Evolutionary conservation across 1,139 yeast species (phyloP), one percentile per base, ranked within the genome.

Genomic region (Blastobotrys illinoisensis): DNA sequence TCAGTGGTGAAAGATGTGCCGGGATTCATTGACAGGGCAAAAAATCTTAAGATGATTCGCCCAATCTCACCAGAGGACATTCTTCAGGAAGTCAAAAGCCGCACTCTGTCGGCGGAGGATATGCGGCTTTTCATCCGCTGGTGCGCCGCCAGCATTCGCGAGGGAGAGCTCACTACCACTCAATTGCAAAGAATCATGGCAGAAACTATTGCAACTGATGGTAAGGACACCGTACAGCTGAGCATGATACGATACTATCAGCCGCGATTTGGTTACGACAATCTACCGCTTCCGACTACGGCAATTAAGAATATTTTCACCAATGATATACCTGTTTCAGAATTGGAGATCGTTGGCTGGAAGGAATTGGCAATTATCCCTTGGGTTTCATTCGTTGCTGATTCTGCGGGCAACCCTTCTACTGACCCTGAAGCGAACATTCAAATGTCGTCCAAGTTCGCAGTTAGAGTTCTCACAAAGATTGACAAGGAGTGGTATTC

Each of bases 281-380:
- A 57, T 0, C 52, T 62, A 49, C 72, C 73, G 0, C 50, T 73
- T 5, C 77, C 77, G 0, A 59, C 60, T 2, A 56, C 61, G 2
- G 71, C 74, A 50, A 50, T 72, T 23, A 69, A 72, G 2, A 52
- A 54, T 20, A 55, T 50, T 5, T 53, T 71, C 18, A 59, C 68
- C 21, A 58, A 52, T 23, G 56, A 54, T 40, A 26, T 58, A 2
- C 49, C 58, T 1, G 46, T 61, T 24, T 49, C 56, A 5, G 63
- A 62, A 11, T 50, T 65, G 21, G 60, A 63, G 36, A 51, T 49
- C 1, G 48, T 67, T 9, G 74, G 73, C 1, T 64, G 71, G 68
- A 50, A 47, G 5, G 66, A 69, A 19, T 54, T 73, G 23, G 56
- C 57, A 9, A 43, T 67, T 2, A 46, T 58, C 1, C 57, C 57